Conservation (phyloP, 345 rosid species). For the Citrus australasica region DNA sequence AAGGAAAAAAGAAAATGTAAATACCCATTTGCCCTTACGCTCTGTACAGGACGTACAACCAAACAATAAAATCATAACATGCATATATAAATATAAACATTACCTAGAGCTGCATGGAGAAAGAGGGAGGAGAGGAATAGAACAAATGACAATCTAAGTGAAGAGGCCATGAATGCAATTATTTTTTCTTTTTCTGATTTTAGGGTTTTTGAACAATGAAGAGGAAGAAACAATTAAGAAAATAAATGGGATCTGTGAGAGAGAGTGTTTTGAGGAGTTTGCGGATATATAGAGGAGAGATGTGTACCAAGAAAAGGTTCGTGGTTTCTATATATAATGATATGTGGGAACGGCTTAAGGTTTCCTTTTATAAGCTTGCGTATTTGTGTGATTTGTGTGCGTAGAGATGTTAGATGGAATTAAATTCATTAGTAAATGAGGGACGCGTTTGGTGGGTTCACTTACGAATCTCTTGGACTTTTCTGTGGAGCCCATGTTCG, state of each 20-base stretch:
- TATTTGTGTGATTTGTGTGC: background rate
- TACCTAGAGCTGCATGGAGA: conserved; percentile 71
- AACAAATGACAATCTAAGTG: conserved; percentile 42
- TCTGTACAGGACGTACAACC: background rate
- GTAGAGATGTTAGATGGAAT: background rate
- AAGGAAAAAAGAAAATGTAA: background rate
- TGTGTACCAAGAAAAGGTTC: background rate
- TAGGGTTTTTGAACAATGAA: background rate
- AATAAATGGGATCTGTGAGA: conserved; percentile 1
- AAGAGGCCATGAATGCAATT: conserved; percentile 46
- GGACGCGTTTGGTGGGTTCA: conserved; percentile 1
- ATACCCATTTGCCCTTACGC: background rate
- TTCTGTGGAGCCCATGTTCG: background rate
- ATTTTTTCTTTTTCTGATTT: background rate
- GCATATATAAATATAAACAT: conserved; percentile 4
- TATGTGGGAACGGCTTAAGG: background rate
- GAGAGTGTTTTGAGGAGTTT: background rate
- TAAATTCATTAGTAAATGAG: background rate
- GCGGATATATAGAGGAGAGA: background rate
- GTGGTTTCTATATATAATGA: conserved; percentile 4
- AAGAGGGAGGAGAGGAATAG: conserved; percentile 58
- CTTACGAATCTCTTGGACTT: conserved; percentile 2
- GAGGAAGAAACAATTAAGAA: background rate
- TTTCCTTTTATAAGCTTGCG: background rate
- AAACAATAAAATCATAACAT: background rate